Conservation (phyloP, 352 stramenopile species). For the Phytophthora syringae region DNA sequence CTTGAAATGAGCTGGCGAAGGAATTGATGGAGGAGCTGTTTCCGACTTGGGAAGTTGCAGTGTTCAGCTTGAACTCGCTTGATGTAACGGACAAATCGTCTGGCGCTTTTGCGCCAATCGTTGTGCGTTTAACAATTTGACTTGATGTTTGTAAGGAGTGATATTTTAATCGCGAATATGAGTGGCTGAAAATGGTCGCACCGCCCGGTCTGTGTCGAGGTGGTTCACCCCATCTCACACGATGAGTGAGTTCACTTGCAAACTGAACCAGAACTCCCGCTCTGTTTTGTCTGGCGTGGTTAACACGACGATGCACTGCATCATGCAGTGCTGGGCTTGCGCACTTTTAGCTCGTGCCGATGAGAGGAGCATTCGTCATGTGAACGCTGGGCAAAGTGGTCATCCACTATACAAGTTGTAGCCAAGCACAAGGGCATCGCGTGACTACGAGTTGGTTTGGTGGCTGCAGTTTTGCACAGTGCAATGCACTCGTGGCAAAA, state of each 20-base stretch:
- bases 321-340: too few species aligned
- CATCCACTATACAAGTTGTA: too few species aligned
- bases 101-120: not conserved
- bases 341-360: too few species aligned
- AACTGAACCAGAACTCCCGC: conserved; percentile 2
- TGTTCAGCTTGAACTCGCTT: not conserved
- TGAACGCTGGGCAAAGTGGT: too few species aligned
- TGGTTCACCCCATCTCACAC: not conserved
- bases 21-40: not conserved
- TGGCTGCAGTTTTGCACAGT: not conserved
- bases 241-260: conserved; percentile 4
- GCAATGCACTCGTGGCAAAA: not conserved
- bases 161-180: not conserved
- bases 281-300: not conserved
- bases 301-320: not conserved
- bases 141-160: too few species aligned
- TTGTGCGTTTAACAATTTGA: not conserved
- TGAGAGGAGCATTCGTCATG: too few species aligned
- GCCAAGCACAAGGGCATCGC: not conserved
- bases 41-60: not conserved
- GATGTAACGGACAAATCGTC: not conserved
- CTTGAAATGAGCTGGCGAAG: not conserved
- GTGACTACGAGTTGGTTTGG: not conserved
- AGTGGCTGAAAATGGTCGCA: not conserved
- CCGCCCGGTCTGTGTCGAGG: not conserved